Conservation (phyloP, 2,329 filamentous ascomycete genomes). For the Leptosphaerulina australis region DNA sequence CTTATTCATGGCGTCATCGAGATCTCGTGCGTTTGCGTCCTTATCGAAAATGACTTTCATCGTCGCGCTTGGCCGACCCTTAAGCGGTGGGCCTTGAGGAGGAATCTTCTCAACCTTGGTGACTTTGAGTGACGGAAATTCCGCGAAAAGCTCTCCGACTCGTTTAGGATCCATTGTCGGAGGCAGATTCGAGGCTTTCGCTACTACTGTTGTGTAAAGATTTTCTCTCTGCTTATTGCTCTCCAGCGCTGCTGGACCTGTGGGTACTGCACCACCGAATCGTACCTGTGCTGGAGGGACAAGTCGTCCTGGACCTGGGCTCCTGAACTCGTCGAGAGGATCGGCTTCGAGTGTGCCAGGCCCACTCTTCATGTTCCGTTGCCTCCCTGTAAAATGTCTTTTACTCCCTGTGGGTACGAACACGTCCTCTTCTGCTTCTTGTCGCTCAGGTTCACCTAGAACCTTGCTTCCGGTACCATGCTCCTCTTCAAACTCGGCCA, state of each 20-base stretch:
- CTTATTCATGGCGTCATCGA: conserved; percentile 41
- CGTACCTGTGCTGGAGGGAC: conserved; percentile 23
- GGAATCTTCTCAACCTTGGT: conserved; percentile 39
- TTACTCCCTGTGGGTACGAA: conserved; percentile 40
- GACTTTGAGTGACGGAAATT: conserved; percentile 41
- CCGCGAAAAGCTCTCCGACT: conserved; percentile 40
- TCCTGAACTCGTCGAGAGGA: conserved; percentile 31
- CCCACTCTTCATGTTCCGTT: conserved; percentile 41
- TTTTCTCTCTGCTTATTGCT: conserved; percentile 30
- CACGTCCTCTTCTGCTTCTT: conserved; percentile 30
- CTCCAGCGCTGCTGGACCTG: conserved; percentile 25
- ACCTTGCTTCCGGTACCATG: conserved; percentile 34
- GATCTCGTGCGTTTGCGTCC: conserved; percentile 33
- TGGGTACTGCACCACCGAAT: conserved; percentile 21
- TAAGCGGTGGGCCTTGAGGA: conserved; percentile 26
- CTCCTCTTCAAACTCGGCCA: conserved; percentile 42
- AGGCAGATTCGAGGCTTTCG: conserved; percentile 43
- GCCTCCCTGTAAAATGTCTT: conserved; percentile 39
- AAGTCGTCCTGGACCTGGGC: conserved; percentile 21
- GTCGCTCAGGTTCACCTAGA: conserved; percentile 30
- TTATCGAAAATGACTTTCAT: conserved; percentile 46
- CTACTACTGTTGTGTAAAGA: conserved; percentile 38
- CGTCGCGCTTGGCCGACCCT: conserved; percentile 32
- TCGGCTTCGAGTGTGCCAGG: conserved; percentile 41
- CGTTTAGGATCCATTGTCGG: conserved; percentile 31